Conservation (phyloP, 805 yeast species). For the Kluyveromyces lactis region DNA sequence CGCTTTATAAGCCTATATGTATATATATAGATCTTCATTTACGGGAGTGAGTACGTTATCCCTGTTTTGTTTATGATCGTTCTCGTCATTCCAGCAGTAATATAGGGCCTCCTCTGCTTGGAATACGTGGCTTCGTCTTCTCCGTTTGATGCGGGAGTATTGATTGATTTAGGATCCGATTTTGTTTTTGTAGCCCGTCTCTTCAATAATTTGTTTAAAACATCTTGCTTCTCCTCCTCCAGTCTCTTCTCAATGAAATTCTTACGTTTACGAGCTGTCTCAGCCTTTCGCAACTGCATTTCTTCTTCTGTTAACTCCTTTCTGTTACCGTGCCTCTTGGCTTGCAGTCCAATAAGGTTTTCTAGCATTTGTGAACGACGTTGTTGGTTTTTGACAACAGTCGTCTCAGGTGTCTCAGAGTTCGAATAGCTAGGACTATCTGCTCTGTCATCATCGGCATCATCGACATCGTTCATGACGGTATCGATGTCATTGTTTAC, state of each 20-base stretch:
- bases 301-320: slow-evolving; percentile 75
- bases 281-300: slow-evolving; percentile 71
- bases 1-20: too few relatives aligned
- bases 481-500: too few relatives aligned
- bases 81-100: slow-evolving; percentile 19
- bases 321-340: slow-evolving; percentile 30
- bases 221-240: slow-evolving; percentile 90
- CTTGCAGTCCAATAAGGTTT: slow-evolving; percentile 1
- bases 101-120: slow-evolving; percentile 27
- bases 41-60: neutral
- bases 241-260: slow-evolving; percentile 72
- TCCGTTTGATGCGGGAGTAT: neutral
- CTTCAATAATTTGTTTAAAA: slow-evolving; percentile 75
- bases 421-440: slow-evolving; percentile 16
- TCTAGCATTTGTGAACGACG: slow-evolving; percentile 5
- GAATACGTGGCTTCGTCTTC: slow-evolving; percentile 11
- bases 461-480: slow-evolving; percentile 6
- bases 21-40: too few relatives aligned
- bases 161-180: slow-evolving; percentile 8
- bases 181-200: slow-evolving; percentile 73
- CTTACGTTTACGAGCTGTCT: slow-evolving; percentile 79
- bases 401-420: slow-evolving; percentile 13
- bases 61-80: slow-evolving; percentile 11
- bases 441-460: slow-evolving; percentile 2
- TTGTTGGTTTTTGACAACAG: slow-evolving; percentile 4